Conservation (phyloP, 176 grass and related monocot species). For the Avena atlantica region DNA sequence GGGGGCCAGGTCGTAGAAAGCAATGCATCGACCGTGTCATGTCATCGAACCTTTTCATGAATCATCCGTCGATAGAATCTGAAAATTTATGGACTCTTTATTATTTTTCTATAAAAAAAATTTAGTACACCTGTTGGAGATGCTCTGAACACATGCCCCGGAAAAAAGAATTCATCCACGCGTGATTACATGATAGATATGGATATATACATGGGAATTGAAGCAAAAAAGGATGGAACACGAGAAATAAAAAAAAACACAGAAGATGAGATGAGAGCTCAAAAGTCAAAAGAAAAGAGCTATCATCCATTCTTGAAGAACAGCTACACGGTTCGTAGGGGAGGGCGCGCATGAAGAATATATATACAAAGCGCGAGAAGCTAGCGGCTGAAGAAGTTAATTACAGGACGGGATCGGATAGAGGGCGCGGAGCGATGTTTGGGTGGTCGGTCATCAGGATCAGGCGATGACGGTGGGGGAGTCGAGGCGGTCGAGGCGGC, state of each 20-base stretch:
- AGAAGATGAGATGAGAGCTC: background rate
- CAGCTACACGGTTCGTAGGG: background rate
- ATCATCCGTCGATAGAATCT: background rate
- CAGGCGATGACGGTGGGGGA: conserved; percentile 60
- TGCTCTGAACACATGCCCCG: background rate
- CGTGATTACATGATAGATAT: background rate
- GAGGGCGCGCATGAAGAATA: too few relatives aligned
- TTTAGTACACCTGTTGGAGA: background rate
- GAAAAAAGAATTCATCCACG: background rate
- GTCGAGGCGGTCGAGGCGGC: conserved; percentile 62
- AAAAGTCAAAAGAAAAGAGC: too few relatives aligned
- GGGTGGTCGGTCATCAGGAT: background rate
- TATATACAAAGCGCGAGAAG: background rate
- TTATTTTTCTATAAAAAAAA: background rate
- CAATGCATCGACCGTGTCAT: background rate
- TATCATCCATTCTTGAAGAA: background rate
- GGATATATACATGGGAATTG: too few relatives aligned
- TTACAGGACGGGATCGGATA: background rate
- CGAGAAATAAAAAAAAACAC: background rate
- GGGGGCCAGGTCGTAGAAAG: background rate
- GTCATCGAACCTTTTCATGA: background rate
- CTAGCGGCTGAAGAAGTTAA: background rate
- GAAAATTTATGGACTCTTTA: background rate
- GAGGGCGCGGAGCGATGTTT: too few relatives aligned
- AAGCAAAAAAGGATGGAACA: background rate